These are phyloP conservation scores for Amanita polypyramis DNA, from an alignment of 768 basidiomycete species.

Conservation along the genomic window DNA sequence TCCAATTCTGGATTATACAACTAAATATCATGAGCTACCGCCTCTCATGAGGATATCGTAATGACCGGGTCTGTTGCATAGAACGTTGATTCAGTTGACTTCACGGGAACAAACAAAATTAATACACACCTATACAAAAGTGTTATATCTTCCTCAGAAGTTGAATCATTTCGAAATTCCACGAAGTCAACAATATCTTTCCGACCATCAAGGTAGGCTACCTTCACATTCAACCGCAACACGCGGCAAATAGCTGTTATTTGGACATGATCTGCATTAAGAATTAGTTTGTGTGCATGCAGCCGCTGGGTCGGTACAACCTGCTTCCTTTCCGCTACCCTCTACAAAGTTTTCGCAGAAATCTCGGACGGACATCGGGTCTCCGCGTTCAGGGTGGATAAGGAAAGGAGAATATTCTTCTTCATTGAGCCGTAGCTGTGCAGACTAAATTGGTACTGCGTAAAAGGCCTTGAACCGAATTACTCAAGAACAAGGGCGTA, in stretches of 20 bases:
- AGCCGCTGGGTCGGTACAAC: constrained; percentile 21
- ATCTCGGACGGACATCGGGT: constrained; percentile 40
- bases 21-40: background rate
- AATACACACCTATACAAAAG: constrained; percentile 62
- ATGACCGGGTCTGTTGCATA: constrained; percentile 63
- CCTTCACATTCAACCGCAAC: constrained; percentile 52
- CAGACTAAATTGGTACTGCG: constrained; percentile 30
- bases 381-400: constrained; percentile 61
- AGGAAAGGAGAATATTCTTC: constrained; percentile 63
- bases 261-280: constrained; percentile 63
- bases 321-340: constrained; percentile 67
- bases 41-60: constrained; percentile 57
- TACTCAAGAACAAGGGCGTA: constrained; percentile 13
- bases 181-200: constrained; percentile 55
- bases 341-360: constrained; percentile 80
- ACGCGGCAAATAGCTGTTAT: constrained; percentile 68
- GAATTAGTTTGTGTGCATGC: background rate
- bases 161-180: constrained; percentile 42
- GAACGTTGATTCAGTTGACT: background rate
- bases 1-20: background rate
- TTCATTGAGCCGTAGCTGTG: constrained; percentile 61
- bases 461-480: background rate
- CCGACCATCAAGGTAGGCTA: constrained; percentile 73
- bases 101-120: constrained; percentile 4
- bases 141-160: constrained; percentile 37